Evolutionary conservation across 306 rosid genomes (phyloP), one percentile per base, ranked within the genome.

Genomic region (Abrus precatorius): DNA sequence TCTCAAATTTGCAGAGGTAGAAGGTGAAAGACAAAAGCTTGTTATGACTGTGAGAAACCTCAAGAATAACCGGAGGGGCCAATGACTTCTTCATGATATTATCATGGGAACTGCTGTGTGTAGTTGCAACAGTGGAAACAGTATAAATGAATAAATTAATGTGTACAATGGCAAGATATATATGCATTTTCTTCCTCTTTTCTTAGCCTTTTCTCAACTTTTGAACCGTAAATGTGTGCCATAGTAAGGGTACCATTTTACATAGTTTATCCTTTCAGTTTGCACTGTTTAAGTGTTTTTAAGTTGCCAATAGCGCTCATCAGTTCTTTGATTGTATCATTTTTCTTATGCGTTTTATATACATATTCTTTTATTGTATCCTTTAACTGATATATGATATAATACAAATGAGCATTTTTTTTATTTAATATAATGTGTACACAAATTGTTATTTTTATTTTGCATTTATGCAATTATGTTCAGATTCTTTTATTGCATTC

Each of bases 11-110:
- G 98, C 99, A 0, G 98, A 93, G 88, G 99, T 96, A 33, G 99
- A 96, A 88, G 98, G 99, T 67, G 99, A 96, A 88, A 93, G 99
- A 80, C 98, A 96, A 75, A 87, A 90, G 86, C 98, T 95, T 62
- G 98, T 93, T 72, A 96, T 96, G 99, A 89, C 93, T 0, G 85
- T 96, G 69, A 77, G 99, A 71, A 89, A 77, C 85, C 93, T 96
- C 38, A 93, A 90, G 89, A 88, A 87, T 87, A 62, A 86, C 61
- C 89, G 76, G 79, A 95, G 87, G 87, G 69, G 72, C 79, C 86
- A 69, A 81, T 47, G 34, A 83, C 67, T 76, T 34, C 54, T 81
- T 78, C 74, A 68, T 40, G 69, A 43, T 59, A 76, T 38, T 86
- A 86, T 80, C 83, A 88, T 81, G 69, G 79, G 76, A 77, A 6